Evolutionary conservation across 805 yeast species (phyloP).

Genomic region (Nakazawaea pomicola): DNA sequence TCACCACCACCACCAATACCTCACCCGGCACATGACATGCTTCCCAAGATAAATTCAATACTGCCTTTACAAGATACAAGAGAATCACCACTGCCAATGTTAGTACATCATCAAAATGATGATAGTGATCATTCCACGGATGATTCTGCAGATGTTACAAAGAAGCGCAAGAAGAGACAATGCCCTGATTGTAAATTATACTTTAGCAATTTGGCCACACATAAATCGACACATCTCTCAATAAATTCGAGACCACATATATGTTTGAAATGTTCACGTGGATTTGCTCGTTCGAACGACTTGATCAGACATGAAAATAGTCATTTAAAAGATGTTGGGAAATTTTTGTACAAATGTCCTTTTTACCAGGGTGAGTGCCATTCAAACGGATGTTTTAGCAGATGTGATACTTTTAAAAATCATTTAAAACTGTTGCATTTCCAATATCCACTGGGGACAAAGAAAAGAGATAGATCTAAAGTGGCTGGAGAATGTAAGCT

Average conservation of each 20-base stretch:
- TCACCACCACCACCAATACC: slow-evolving; percentile 1
- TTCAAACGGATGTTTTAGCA: slow-evolving; percentile 75
- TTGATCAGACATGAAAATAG: slow-evolving; percentile 79
- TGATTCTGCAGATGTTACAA: too few relatives aligned
- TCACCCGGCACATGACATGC: neutral
- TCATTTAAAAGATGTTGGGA: slow-evolving; percentile 74
- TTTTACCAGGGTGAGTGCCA: slow-evolving; percentile 57
- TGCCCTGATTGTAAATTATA: slow-evolving; percentile 36
- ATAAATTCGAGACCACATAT: slow-evolving; percentile 72
- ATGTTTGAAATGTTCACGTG: slow-evolving; percentile 75
- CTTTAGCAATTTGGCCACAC: slow-evolving; percentile 80
- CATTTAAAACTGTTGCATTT: slow-evolving; percentile 88
- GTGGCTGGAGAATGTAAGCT: slow-evolving; percentile 74
- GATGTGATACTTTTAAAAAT: slow-evolving; percentile 90
- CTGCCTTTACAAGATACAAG: too few relatives aligned
- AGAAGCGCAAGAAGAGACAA: slow-evolving; percentile 31
- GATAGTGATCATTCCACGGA: too few relatives aligned
- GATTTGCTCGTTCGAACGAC: slow-evolving; percentile 86
- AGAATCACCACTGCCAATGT: too few relatives aligned
- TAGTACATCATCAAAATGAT: too few relatives aligned
- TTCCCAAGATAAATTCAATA: too few relatives aligned
- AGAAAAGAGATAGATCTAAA: slow-evolving; percentile 64
- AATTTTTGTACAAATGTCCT: slow-evolving; percentile 75
- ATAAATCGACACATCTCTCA: slow-evolving; percentile 69
- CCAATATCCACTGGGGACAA: slow-evolving; percentile 82